Percentiles rank a stretch among this genome's conserved stretches.
These are phyloP conservation scores for Smittium mucronatum DNA, from an alignment of 371 early-diverging fungal genomes.

Conservation along the genomic window DNA sequence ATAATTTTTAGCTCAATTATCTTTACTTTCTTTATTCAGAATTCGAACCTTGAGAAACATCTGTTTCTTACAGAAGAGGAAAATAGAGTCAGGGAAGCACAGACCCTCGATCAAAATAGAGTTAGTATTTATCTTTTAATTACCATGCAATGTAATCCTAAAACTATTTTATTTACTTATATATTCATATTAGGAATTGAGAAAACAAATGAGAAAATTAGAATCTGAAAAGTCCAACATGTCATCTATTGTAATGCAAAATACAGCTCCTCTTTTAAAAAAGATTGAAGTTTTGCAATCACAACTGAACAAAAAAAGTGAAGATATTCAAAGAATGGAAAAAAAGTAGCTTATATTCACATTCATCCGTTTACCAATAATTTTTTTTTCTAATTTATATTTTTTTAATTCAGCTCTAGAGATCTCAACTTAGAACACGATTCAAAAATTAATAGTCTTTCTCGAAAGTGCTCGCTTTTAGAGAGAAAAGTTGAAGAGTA, in stretches of 20 bases:
- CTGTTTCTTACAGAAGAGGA: slow-evolving; percentile 6
- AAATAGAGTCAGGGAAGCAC: background rate
- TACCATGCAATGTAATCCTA: too few species aligned
- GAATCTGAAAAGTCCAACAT: background rate
- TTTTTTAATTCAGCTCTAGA: background rate
- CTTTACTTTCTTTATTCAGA: background rate
- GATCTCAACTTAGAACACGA: background rate
- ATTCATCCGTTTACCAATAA: too few species aligned
- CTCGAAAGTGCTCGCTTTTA: background rate
- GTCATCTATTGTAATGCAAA: background rate
- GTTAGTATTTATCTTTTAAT: too few species aligned
- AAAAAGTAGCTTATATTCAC: background rate
- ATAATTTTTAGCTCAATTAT: background rate
- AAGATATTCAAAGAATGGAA: background rate
- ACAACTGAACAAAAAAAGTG: background rate
- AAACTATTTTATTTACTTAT: background rate
- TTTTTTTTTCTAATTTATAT: background rate
- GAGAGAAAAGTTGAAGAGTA: background rate
- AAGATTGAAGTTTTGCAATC: slow-evolving; percentile 7
- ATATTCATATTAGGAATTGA: background rate
- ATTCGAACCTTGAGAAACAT: slow-evolving; percentile 1
- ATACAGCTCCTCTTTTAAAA: slow-evolving; percentile 6
- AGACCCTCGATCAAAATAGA: slow-evolving; percentile 1
- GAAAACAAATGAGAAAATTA: slow-evolving; percentile 6
- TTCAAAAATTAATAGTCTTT: background rate